Evolutionary conservation across 2,329 filamentous ascomycete species (phyloP), one percentile per base, ranked within the genome.

Genomic region (Sporothrix pallida): DNA sequence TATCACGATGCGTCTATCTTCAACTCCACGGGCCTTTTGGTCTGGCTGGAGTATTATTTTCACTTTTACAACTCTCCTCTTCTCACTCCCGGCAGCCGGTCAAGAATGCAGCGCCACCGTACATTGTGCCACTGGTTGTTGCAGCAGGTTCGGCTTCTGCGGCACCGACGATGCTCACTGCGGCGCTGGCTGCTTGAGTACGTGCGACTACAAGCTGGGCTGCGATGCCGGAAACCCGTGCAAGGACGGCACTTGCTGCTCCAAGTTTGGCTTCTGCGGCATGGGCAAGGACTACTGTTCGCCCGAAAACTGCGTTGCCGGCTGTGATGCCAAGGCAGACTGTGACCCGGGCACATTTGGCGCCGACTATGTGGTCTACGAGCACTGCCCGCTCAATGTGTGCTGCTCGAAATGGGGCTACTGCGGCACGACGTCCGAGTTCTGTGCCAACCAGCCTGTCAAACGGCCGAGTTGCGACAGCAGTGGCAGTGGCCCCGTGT

Each of bases 361-460:
- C n/a, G 42, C 44, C 15, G 56, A 83, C n/a, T 62, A 74, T 7
- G 63, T 13, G 8, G 12, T 79, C 2, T 72, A 71, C 5, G 80
- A 79, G 37, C 78, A 77, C 0, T 81, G 80, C 44, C 79, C 77
- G 2, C 73, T 81, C 0, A 79, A 80, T 8, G 76, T 77, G 0
- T 83, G 82, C 76, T 83, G 82, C 63, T 78, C 75, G 20, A 71
- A 80, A n/a, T 80, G 72, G 31, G 80, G 82, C 3, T 82, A 80
- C 63, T 83, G 81, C 54, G 80, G 79, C 46, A 79, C 73, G 13
- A 79, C 79, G 2, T 48, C 73, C 1, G 79, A 78, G 5, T 81
- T 81, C 74, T 77, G 80, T 75, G 79, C 76, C 23, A 17, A 60
- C 37, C 48, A 83, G 6, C 83, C 82, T 3, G 78, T 81, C 13